A percentile compares a stretch with the other conserved stretches of the same genome.
Conservation (phyloP, 2,329 filamentous ascomycete species). For the Curvularia sp. region DNA sequence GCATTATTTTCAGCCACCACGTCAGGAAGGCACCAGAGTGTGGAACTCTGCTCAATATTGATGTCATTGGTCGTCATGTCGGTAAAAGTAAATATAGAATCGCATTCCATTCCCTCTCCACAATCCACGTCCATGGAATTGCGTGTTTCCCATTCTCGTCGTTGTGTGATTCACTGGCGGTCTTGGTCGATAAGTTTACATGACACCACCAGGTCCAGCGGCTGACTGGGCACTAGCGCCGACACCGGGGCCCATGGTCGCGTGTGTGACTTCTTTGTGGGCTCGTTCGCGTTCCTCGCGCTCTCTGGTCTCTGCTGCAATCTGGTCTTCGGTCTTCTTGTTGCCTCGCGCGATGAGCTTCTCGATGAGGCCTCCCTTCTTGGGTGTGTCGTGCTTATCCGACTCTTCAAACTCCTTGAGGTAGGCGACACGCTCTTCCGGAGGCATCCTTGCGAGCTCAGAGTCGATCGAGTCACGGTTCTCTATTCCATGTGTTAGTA, state of each 20-base stretch:
- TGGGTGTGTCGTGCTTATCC: slow-evolving; percentile 40
- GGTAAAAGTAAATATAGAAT: slow-evolving; percentile 9
- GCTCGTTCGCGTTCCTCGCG: slow-evolving; percentile 25
- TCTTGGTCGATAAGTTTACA: slow-evolving; percentile 10
- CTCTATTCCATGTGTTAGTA: slow-evolving; percentile 24
- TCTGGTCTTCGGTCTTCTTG: slow-evolving; percentile 46
- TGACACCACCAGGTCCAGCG: slow-evolving; percentile 22
- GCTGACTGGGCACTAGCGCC: slow-evolving; percentile 27
- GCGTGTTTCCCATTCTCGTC: not conserved
- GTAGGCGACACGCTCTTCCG: slow-evolving; percentile 45
- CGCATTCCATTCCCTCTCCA: slow-evolving; percentile 9
- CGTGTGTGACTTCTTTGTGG: slow-evolving; percentile 24
- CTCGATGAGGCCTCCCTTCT: slow-evolving; percentile 44
- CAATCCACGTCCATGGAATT: slow-evolving; percentile 2
- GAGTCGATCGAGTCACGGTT: slow-evolving; percentile 43
- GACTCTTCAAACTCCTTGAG: slow-evolving; percentile 47
- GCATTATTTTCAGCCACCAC: not conserved
- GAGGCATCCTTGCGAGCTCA: slow-evolving; percentile 43
- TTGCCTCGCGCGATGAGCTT: slow-evolving; percentile 46
- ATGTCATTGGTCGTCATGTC: slow-evolving; percentile 15
- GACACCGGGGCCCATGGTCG: slow-evolving; percentile 20
- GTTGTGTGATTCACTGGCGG: not conserved
- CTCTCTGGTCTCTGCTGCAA: slow-evolving; percentile 35
- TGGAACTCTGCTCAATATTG: not conserved
- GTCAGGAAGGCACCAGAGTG: not conserved